Base-by-base conservation (phyloP, 495 filamentous ascomycete genomes). In the Corynascus novoguineensis region DNA sequence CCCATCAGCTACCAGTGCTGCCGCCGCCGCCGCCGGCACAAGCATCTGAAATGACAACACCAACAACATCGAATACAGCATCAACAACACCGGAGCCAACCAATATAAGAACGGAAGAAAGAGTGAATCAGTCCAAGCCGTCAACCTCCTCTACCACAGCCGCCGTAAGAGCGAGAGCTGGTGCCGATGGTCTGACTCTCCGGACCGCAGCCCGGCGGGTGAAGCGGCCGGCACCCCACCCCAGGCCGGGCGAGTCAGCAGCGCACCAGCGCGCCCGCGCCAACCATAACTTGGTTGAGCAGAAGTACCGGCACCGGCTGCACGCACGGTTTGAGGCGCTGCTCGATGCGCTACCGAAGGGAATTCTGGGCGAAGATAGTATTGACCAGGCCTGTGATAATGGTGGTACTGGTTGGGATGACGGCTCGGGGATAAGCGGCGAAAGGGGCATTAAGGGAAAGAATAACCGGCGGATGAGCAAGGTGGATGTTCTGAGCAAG, bases 201-300 rank as follows among this genome's bases (percentile, higher is more conserved):
- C 59, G 59, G 15, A 61, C 59, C 10, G 59, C 59, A 5, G 32
- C 59, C 32, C 59, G 59, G n/a, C 55, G 55, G 12, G 19, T 37
- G 29, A 57, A 52, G 15, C 59, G 53, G 3, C 42, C 48, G 15
- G 10, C 49, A 7, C 32, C 28, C 7, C 19, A n/a, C 11, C 49
- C 44, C 19, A 59, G 45, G 19, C 55, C 59, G 4, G 59, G 59
- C n/a, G 59, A 61, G 45, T 59, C 55, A 4, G 29, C 32, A 3
- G 59, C 53, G 29, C 41, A 59, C 28, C 55, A 49, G 5, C 59
- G 55, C 6, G 47, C 49, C 12, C 41, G 59, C 10, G 32, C 47
- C 22, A 61, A 58, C 34, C 59, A 61, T 35, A 61, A 61, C 49
- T 21, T 52, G 10, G 55, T 61, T 0, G 59, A 61, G 28, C 50